A percentile compares a stretch with the other conserved stretches of the same genome.
These are phyloP conservation scores for Iris macrosiphon DNA, from an alignment of 106 monocot species.

Conservation along the genomic window DNA sequence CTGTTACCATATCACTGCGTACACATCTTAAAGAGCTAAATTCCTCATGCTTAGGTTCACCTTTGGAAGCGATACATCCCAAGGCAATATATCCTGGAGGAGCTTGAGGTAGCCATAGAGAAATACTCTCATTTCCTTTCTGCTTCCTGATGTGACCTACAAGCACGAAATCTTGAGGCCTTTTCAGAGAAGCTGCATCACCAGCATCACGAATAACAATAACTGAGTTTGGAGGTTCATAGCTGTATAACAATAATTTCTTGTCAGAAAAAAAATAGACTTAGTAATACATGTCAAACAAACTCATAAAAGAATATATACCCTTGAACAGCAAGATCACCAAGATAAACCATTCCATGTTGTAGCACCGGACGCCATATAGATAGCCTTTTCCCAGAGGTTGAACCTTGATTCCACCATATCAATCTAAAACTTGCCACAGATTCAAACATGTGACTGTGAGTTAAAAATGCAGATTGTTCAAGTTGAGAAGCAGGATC, in stretches of 20 bases:
- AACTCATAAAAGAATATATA: constrained; percentile 17
- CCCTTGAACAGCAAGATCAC: constrained; percentile 92
- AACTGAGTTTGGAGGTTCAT: constrained; percentile 83
- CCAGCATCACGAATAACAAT: constrained; percentile 58
- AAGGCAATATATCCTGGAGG: constrained; percentile 89
- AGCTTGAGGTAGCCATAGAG: constrained; percentile 85
- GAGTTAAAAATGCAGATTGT: constrained; percentile 28
- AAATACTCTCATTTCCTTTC: constrained; percentile 47
- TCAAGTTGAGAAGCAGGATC: constrained; percentile 26
- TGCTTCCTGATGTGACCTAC: constrained; percentile 71
- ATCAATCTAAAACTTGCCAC: constrained; percentile 75
- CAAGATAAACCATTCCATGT: constrained; percentile 77
- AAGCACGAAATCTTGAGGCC: constrained; percentile 67
- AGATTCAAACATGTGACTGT: constrained; percentile 62
- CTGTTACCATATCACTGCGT: constrained; percentile 83
- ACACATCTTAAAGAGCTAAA: constrained; percentile 76
- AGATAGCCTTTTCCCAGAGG: constrained; percentile 57
- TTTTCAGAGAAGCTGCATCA: constrained; percentile 53
- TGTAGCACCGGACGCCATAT: constrained; percentile 91
- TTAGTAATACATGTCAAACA: not conserved
- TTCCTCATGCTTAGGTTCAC: constrained; percentile 51
- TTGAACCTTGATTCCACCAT: constrained; percentile 86
- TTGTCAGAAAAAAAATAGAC: not conserved
- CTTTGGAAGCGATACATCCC: constrained; percentile 85
- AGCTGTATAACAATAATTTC: constrained; percentile 37